Conservation (phyloP, 2,329 filamentous ascomycete genomes). For the Phaeophleospora eucalypticola region DNA sequence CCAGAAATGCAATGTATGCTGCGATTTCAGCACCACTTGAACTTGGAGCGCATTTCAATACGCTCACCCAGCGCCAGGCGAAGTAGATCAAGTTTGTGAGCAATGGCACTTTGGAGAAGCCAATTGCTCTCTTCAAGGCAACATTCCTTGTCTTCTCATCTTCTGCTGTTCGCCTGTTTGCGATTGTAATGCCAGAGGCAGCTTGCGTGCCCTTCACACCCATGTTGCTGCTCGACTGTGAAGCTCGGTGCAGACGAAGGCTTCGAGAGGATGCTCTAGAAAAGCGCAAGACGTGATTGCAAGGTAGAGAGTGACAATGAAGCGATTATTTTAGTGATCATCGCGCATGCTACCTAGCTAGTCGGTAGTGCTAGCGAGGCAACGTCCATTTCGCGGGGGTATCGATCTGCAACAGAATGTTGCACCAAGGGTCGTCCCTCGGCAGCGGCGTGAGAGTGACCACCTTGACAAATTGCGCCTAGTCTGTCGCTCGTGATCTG, state of each 20-base stretch:
- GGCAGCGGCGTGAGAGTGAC: neutral
- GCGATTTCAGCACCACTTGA: constrained; percentile 6
- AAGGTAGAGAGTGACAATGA: neutral
- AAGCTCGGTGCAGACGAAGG: neutral
- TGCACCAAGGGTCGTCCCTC: neutral
- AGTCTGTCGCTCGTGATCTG: too few relatives aligned
- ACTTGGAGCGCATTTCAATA: constrained; percentile 4
- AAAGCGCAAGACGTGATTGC: neutral
- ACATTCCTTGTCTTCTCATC: constrained; percentile 9
- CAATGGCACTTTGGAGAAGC: constrained; percentile 11
- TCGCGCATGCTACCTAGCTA: neutral
- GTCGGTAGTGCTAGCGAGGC: neutral
- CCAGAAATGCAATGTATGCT: constrained; percentile 9
- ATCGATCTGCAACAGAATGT: neutral
- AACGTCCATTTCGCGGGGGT: neutral
- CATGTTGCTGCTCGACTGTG: too few relatives aligned
- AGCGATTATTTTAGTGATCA: neutral
- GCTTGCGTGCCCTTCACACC: neutral
- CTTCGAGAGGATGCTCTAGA: neutral
- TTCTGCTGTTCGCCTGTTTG: constrained; percentile 3
- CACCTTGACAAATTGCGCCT: neutral
- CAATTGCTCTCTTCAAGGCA: constrained; percentile 11
- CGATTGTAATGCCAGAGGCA: neutral
- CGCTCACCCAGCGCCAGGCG: constrained; percentile 12
- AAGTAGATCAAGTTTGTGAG: constrained; percentile 15